Conservation (phyloP, 306 rosid species). For the Pachyrhizus erosus region DNA sequence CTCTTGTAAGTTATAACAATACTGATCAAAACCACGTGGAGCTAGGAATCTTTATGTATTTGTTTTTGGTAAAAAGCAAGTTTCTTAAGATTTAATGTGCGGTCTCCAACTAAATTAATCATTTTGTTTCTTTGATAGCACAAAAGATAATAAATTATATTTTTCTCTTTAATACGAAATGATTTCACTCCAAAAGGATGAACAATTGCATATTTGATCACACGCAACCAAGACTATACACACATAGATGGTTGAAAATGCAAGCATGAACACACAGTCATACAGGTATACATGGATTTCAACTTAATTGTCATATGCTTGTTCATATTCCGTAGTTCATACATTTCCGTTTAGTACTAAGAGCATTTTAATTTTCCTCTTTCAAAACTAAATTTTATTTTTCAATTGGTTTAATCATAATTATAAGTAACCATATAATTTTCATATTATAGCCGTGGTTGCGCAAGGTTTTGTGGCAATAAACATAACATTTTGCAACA, state of each 20-base stretch:
- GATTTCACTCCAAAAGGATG: background rate
- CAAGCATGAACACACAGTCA: background rate
- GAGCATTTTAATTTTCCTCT: too few species aligned
- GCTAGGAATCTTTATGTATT: background rate
- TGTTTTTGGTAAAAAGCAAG: background rate
- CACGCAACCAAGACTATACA: background rate
- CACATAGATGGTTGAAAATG: background rate
- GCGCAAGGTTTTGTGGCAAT: conserved; percentile 60
- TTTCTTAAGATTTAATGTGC: background rate
- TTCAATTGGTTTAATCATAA: too few species aligned
- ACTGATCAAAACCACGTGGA: too few species aligned
- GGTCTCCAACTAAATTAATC: too few species aligned
- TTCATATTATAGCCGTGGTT: conserved; percentile 44
- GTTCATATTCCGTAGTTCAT: background rate
- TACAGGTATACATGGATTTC: background rate
- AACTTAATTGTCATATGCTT: background rate
- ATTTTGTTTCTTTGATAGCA: background rate
- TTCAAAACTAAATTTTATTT: too few species aligned
- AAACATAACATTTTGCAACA: conserved; percentile 63
- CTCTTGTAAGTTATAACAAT: too few species aligned
- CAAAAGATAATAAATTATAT: background rate
- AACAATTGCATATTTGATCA: background rate
- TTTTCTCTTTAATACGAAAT: background rate
- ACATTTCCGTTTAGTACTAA: background rate
- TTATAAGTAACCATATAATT: background rate